phyloP scores from a whole-genome alignment of 352 stramenopile species.

The Phytopythium mirpurense region DNA sequence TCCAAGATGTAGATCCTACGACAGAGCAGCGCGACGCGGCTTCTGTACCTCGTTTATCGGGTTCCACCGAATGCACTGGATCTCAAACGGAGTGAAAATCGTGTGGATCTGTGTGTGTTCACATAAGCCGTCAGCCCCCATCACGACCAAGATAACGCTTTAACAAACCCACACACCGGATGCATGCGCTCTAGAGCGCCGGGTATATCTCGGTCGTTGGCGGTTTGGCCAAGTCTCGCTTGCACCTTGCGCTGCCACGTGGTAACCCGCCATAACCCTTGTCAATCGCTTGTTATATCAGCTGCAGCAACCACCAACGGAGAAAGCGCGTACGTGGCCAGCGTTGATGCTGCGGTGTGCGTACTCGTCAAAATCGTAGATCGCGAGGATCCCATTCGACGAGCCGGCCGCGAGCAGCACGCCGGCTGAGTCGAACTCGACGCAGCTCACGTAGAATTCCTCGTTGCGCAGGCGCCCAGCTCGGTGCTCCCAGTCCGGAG shows the following conservation, averaged over 20 bases:
- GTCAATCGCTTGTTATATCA: neutral
- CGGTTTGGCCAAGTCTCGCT: neutral
- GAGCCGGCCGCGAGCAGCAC: constrained; percentile 57
- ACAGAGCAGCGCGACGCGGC: too few relatives aligned
- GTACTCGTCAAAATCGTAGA: constrained; percentile 81
- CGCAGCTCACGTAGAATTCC: constrained; percentile 52
- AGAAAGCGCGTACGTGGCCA: constrained; percentile 20
- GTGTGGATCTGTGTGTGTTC: constrained; percentile 73
- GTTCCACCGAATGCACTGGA: constrained; percentile 77
- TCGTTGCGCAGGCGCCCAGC: constrained; percentile 16
- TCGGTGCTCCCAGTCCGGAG: constrained; percentile 37
- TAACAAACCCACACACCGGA: constrained; percentile 26
- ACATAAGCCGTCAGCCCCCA: too few relatives aligned
- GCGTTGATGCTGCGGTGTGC: constrained; percentile 58
- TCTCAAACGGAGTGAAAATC: constrained; percentile 60
- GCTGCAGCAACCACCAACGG: neutral
- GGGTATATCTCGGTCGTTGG: neutral
- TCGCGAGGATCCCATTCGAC: constrained; percentile 60
- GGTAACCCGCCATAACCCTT: too few relatives aligned
- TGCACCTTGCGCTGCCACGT: neutral
- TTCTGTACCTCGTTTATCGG: constrained; percentile 46
- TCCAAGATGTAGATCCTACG: too few relatives aligned
- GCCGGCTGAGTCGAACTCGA: constrained; percentile 66
- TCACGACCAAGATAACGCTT: neutral
- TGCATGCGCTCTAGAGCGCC: constrained; percentile 18